Percentiles rank a stretch among this genome's conserved stretches.
These are phyloP conservation scores for Cylindricascospora bacillispora DNA, from an alignment of 1,139 yeast species.

Conservation along the genomic window DNA sequence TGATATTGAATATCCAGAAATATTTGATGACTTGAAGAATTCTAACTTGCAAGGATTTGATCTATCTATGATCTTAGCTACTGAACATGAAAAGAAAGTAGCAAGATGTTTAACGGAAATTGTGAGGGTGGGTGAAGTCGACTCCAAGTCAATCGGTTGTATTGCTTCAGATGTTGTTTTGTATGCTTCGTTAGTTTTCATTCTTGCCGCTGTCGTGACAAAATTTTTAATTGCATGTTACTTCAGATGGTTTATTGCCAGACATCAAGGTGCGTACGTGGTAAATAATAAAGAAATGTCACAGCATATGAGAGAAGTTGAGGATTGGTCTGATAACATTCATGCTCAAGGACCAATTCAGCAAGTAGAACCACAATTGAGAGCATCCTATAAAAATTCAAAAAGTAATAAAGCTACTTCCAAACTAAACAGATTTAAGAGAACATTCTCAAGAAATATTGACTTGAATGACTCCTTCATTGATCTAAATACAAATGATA, in stretches of 20 bases:
- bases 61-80: slow-evolving; percentile 63
- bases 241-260: slow-evolving; percentile 72
- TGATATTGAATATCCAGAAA: slow-evolving; percentile 58
- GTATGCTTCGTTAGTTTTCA: slow-evolving; percentile 68
- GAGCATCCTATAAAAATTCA: slow-evolving; percentile 10
- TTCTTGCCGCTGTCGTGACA: slow-evolving; percentile 60
- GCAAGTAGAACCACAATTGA: slow-evolving; percentile 34
- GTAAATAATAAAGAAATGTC: slow-evolving; percentile 42
- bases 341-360: slow-evolving; percentile 42
- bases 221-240: slow-evolving; percentile 82
- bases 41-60: slow-evolving; percentile 66
- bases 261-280: slow-evolving; percentile 65
- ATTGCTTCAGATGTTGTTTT: slow-evolving; percentile 80
- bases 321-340: slow-evolving; percentile 60
- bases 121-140: slow-evolving; percentile 77
- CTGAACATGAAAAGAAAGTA: slow-evolving; percentile 51
- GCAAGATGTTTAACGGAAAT: slow-evolving; percentile 84
- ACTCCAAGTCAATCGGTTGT: slow-evolving; percentile 89
- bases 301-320: slow-evolving; percentile 50
- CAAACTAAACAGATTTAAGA: slow-evolving; percentile 3
- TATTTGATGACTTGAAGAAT: slow-evolving; percentile 50
- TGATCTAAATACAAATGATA: slow-evolving; percentile 3
- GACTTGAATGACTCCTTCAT: slow-evolving; percentile 8
- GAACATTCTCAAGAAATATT: slow-evolving; percentile 10
- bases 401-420: slow-evolving; percentile 7